These are phyloP conservation scores for Phialemoniopsis sp. DNA, from an alignment of 2,329 filamentous ascomycete genomes.

Conservation along the genomic window DNA sequence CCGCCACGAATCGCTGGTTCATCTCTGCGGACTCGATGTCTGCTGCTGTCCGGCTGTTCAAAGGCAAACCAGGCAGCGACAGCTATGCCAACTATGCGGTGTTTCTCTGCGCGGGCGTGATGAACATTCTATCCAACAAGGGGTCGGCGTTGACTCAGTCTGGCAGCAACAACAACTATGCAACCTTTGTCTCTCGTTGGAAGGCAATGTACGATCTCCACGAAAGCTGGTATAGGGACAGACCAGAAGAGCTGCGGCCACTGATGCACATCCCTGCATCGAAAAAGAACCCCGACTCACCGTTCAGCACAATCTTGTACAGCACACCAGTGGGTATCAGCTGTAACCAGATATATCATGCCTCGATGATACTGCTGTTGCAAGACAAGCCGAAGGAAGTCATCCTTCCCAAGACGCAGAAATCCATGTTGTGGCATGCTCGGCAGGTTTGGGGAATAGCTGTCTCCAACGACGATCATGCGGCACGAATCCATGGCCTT, in stretches of 20 bases:
- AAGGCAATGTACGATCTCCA: too few relatives aligned
- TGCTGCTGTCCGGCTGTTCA: conserved; percentile 23
- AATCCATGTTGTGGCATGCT: conserved; percentile 45
- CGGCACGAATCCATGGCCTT: conserved; percentile 49
- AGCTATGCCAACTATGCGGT: too few relatives aligned
- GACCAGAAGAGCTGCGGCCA: conserved; percentile 26
- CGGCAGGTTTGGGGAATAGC: conserved; percentile 34
- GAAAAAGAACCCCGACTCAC: conserved; percentile 34
- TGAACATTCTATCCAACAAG: too few relatives aligned
- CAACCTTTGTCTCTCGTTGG: too few relatives aligned
- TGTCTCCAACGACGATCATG: conserved; percentile 44
- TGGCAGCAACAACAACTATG: too few relatives aligned
- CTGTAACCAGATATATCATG: conserved; percentile 50
- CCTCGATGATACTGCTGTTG: conserved; percentile 45
- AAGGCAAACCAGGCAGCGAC: too few relatives aligned
- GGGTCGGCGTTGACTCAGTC: too few relatives aligned
- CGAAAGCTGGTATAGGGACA: too few relatives aligned
- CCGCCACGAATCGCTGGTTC: too few relatives aligned
- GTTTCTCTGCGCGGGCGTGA: too few relatives aligned
- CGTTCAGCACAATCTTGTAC: conserved; percentile 46
- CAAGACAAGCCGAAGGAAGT: conserved; percentile 32
- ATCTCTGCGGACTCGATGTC: too few relatives aligned
- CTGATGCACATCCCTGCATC: conserved; percentile 26
- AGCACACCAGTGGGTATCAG: conserved; percentile 47
- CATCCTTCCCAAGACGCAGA: conserved; percentile 28